phyloP scores from a whole-genome alignment of 805 yeast genomes.

The Wickerhamomyces bisporus region DNA sequence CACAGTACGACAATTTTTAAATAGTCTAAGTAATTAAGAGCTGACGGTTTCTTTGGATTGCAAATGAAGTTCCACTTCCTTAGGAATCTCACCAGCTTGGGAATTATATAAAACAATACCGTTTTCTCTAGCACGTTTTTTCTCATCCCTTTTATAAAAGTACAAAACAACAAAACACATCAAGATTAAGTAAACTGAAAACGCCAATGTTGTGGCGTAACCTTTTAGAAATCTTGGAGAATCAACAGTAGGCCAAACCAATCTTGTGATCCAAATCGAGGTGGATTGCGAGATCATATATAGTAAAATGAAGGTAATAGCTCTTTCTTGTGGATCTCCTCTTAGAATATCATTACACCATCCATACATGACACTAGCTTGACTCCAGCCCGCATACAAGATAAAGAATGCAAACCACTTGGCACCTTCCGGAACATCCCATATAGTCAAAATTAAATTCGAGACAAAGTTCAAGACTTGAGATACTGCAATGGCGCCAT shows the following conservation, averaged over 20 bases:
- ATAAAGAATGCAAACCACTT: conserved; percentile 57
- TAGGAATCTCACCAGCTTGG: neutral
- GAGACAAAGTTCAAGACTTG: conserved; percentile 49
- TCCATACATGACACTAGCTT: conserved; percentile 52
- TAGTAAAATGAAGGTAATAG: conserved; percentile 44
- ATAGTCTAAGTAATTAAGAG: no score
- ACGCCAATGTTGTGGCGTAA: conserved; percentile 35
- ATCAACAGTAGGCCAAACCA: conserved; percentile 35
- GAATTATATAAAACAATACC: conserved; percentile 24
- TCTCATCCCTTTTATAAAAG: conserved; percentile 36
- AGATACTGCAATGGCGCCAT: conserved; percentile 48
- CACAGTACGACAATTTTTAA: no score
- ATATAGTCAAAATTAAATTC: conserved; percentile 46
- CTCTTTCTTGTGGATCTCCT: conserved; percentile 45
- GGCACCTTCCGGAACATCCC: conserved; percentile 49
- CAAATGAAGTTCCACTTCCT: neutral
- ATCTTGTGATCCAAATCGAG: conserved; percentile 44
- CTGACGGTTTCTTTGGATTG: neutral
- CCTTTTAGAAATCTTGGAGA: conserved; percentile 53
- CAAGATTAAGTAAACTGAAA: conserved; percentile 19
- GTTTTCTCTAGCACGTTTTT: conserved; percentile 28
- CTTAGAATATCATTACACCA: conserved; percentile 57
- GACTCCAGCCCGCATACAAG: conserved; percentile 56
- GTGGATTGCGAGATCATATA: conserved; percentile 47
- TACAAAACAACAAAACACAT: conserved; percentile 20